Evolutionary conservation across 2,329 filamentous ascomycete genomes (phyloP).

Genomic region (Pezicula carpinea): DNA sequence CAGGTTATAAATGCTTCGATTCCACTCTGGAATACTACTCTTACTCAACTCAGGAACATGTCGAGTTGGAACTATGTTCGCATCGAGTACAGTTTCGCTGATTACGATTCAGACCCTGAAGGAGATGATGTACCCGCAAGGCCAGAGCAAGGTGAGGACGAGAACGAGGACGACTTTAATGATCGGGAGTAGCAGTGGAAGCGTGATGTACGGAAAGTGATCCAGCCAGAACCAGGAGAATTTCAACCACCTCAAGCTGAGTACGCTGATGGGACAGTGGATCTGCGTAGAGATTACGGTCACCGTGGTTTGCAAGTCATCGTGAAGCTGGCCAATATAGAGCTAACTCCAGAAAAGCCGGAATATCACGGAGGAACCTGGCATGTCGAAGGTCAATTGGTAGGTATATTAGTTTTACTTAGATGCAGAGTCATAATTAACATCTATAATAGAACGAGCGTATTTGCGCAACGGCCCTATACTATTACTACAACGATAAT

Average conservation of each 20-base stretch:
- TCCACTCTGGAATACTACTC: constrained; percentile 30
- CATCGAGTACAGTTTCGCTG: constrained; percentile 7
- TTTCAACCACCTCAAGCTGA: neutral
- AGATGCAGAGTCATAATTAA: neutral
- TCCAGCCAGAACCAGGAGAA: constrained; percentile 10
- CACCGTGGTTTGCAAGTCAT: constrained; percentile 51
- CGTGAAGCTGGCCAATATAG: constrained; percentile 56
- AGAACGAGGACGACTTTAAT: constrained; percentile 11
- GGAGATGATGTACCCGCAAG: constrained; percentile 26
- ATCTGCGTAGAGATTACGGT: constrained; percentile 8
- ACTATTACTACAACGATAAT: constrained; percentile 46
- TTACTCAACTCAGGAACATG: constrained; percentile 9
- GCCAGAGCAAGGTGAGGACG: constrained; percentile 7
- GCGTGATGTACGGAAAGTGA: neutral
- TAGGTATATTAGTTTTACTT: constrained; percentile 1
- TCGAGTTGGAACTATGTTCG: neutral
- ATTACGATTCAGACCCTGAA: constrained; percentile 14
- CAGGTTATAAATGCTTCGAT: constrained; percentile 28
- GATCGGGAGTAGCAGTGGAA: constrained; percentile 3
- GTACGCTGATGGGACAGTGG: neutral
- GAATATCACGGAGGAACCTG: constrained; percentile 41
- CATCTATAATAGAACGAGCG: constrained; percentile 40
- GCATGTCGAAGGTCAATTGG: constrained; percentile 34
- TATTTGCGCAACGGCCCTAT: constrained; percentile 48
- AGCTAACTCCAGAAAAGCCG: constrained; percentile 52